These are phyloP conservation scores for Ambrosiella cleistominuta DNA, from an alignment of 2,329 filamentous ascomycete species.

Conservation along the genomic window DNA sequence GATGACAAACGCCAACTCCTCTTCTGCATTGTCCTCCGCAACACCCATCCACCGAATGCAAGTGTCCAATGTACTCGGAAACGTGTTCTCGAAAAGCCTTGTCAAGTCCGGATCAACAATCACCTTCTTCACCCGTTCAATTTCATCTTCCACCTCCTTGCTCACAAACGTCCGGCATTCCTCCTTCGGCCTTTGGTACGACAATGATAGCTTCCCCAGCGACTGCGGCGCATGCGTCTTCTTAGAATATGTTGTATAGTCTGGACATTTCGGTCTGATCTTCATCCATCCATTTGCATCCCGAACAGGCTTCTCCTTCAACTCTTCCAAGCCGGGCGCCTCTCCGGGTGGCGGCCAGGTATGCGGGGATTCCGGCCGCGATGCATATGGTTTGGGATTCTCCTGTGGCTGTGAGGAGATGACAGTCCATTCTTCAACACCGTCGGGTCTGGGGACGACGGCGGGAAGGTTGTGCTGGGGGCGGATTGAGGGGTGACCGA, in stretches of 20 bases:
- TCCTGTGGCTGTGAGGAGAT: background rate
- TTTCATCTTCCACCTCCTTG: constrained; percentile 10
- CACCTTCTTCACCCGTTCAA: constrained; percentile 20
- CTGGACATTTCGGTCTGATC: constrained; percentile 2
- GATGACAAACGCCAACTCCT: constrained; percentile 59
- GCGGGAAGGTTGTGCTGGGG: background rate
- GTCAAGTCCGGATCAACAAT: constrained; percentile 46
- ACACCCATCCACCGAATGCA: constrained; percentile 60
- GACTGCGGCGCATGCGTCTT: constrained; percentile 50
- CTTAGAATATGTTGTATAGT: constrained; percentile 11
- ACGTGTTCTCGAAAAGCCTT: constrained; percentile 67
- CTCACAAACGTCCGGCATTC: constrained; percentile 52
- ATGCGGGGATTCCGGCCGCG: background rate
- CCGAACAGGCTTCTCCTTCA: background rate
- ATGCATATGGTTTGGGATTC: background rate
- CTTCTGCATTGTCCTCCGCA: constrained; percentile 33
- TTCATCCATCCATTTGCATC: constrained; percentile 7
- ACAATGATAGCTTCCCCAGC: constrained; percentile 55
- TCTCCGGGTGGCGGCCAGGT: background rate
- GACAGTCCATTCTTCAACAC: background rate
- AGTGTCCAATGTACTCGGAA: constrained; percentile 67
- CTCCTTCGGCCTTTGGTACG: constrained; percentile 59
- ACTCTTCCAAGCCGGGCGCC: background rate
- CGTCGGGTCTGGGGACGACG: background rate
- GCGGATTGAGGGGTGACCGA: background rate